Base-by-base conservation (phyloP, 805 yeast species). In the Ogataea nitratoaversa region DNA sequence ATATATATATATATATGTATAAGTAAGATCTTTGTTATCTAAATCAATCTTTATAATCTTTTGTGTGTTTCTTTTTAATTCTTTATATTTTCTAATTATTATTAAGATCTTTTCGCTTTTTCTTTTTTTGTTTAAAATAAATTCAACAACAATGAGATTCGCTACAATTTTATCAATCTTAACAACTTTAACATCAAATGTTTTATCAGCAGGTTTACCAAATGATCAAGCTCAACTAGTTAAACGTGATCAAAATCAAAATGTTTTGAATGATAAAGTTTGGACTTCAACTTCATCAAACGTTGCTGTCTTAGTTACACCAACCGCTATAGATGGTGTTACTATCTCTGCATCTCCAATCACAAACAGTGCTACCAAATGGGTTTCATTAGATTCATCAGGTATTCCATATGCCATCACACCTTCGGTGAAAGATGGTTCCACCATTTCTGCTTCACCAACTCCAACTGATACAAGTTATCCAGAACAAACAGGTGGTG, bases 301-400 rank as follows among this genome's bases (percentile, higher is more conserved):
- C 16, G 44, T 46, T 19, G 37, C 37, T 5, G 37, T 53, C 12
- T 14, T 31, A n/a, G 47, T 60, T 18, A 57, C 62, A 18, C 64
- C 64, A 23, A 59, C 64, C 2, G 82, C 82, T 32, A 70, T 75
- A 46, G 76, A 70, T 34, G 80, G 79, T 28, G 80, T 77, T 13
- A 76, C 82, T 2, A 42, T 63, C 3, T 59, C 65, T 33, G 66
- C 64, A 16, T 65, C 72, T 2, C 74, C 75, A 27, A 57, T 62
- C 9, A 47, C 65, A 2, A 35, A 43, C 23, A 53, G 64, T 16
- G 59, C 70, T 5, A 68, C 74, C 8, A 59, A 59, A 2, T 70
- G 75, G 75, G 65, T 54, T 20, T 68, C 74, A 8, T 54, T 70
- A 16, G 75, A 70, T 43, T 51, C 54, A 14, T 64, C 70, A 4